Conservation (phyloP, 495 filamentous ascomycete genomes). For the Cenococcum geophilum region DNA sequence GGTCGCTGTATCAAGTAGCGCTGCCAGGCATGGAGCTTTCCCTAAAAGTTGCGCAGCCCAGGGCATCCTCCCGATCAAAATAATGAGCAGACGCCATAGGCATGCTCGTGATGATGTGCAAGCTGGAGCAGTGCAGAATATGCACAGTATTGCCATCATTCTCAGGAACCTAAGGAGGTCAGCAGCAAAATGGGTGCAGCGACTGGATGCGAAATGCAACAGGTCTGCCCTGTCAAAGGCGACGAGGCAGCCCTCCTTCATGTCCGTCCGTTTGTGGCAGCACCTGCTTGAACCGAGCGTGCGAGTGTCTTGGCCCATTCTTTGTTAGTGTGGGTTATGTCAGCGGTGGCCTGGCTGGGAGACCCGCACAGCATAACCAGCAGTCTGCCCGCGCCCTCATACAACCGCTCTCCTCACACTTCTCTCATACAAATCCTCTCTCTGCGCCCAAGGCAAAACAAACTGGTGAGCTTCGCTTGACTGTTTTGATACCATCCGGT, state of each 20-base stretch:
- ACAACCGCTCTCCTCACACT: conserved; percentile 48
- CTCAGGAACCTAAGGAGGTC: no score
- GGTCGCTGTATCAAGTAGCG: conserved; percentile 4
- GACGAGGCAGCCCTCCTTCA: no score
- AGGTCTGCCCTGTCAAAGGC: no score
- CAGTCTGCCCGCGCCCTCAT: conserved; percentile 34
- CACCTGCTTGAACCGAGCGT: neutral
- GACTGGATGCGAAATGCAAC: no score
- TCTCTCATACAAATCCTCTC: conserved; percentile 57
- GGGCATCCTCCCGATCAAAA: neutral
- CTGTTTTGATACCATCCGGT: neutral
- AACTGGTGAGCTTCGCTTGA: conserved; percentile 10
- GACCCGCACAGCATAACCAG: neutral
- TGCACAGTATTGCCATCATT: neutral
- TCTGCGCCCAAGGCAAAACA: conserved; percentile 36
- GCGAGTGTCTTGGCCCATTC: conserved; percentile 1
- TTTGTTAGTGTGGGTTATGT: conserved; percentile 1
- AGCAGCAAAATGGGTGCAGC: neutral
- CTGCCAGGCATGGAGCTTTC: conserved; percentile 6
- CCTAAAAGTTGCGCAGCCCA: neutral
- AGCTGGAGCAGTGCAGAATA: neutral
- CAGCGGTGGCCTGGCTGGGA: neutral
- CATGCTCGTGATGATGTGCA: no score
- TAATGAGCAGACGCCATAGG: neutral
- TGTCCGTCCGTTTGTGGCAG: neutral